Evolutionary conservation across 192 early-diverging fungal species (phyloP).

Genomic region (Paraglomus brasilianum): DNA sequence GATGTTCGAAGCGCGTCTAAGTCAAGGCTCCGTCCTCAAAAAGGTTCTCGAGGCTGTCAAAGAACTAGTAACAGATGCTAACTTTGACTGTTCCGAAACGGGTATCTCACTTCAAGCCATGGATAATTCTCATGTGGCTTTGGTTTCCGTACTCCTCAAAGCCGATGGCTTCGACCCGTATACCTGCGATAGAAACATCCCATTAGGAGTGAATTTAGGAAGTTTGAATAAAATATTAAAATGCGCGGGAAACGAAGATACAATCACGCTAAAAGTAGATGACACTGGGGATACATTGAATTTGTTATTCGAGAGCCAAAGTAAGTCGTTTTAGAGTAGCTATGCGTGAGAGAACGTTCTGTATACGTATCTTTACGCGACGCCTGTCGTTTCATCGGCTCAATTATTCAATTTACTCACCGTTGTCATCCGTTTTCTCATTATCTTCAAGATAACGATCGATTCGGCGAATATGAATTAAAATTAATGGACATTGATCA

Average conservation of each 20-base stretch:
- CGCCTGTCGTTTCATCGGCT: neutral
- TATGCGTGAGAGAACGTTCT: neutral
- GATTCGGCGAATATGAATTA: conserved; percentile 86
- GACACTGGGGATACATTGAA: conserved; percentile 77
- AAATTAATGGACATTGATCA: conserved; percentile 99
- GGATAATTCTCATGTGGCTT: conserved; percentile 96
- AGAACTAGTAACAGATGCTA: conserved; percentile 93
- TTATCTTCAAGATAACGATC: conserved; percentile 50
- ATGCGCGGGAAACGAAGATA: conserved; percentile 88
- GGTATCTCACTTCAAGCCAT: conserved; percentile 97
- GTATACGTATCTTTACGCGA: no score
- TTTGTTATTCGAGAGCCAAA: conserved; percentile 70
- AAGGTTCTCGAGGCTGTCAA: conserved; percentile 91
- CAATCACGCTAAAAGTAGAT: conserved; percentile 85
- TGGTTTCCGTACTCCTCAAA: conserved; percentile 82
- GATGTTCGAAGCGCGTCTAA: conserved; percentile 24
- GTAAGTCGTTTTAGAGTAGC: conserved; percentile 32
- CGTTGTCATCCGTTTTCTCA: conserved; percentile 8
- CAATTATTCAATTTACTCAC: neutral
- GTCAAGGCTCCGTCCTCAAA: conserved; percentile 5
- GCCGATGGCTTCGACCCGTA: conserved; percentile 80
- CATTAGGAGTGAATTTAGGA: conserved; percentile 85
- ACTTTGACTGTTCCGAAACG: conserved; percentile 95
- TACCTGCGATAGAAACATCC: conserved; percentile 87
- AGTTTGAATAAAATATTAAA: conserved; percentile 91